Base-by-base conservation (phyloP, 2,329 filamentous ascomycete genomes). In the Phoma herbarum region DNA sequence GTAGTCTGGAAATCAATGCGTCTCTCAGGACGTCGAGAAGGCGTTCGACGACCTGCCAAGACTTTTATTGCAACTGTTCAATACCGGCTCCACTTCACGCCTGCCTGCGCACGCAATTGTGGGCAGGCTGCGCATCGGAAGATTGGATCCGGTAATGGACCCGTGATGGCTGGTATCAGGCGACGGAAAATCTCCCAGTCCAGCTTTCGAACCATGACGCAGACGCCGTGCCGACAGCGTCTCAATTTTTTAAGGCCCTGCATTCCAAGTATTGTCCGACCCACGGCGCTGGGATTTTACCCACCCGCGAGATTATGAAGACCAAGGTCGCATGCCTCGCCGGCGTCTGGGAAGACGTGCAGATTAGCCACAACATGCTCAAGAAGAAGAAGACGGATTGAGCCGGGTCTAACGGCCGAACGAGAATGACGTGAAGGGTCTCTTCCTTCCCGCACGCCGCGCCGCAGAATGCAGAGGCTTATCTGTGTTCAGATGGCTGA, bases 391-490 rank as follows among this genome's bases (percentile, higher is more conserved):
- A n/a, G 29, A 12, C 39, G 31, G 20, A 23, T 31, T 18, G 46
- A 50, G 37, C 45, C 46, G 39, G 29, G 22, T 9, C 3, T 59
- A 62, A 57, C 43, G 42, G 43, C 52, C 35, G 51, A 37, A 47
- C 33, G 42, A 59, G 20, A 20, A 46, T 57, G 47, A 49, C 33
- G 41, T 49, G 26, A 43, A 50, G 50, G 47, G 35, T 44, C 35
- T 47, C 35, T 44, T 53, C 28, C 51, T 57, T 52, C 52, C 57
- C 52, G 52, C 55, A 16, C 20, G 54, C 64, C 67, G 60, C 54
- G 69, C 69, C 70, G 68, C 68, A 65, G 59, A 65, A 66, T 60
- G 63, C 47, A 62, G 28, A 52, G 47, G 18, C 26, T 50, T 41
- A 33, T 25, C 37, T 46, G 18, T 28, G 29, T 28, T 18, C 18